Base-by-base conservation (phyloP, 1,139 yeast species). In the Candida frijolesensis region DNA sequence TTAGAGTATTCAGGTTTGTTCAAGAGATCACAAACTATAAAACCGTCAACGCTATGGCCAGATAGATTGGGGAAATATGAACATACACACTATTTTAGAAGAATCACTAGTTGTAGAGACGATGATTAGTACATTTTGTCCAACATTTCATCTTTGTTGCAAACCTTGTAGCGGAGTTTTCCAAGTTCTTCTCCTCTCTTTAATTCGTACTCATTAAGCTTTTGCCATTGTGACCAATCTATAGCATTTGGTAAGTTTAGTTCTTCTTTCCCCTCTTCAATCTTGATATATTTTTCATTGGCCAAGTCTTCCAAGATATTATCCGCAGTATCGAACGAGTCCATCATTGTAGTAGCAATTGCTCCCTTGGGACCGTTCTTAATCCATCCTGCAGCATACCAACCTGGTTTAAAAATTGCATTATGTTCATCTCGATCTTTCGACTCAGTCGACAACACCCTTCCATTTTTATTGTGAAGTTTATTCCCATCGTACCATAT, bases 351-450 rank as follows among this genome's bases (percentile, higher is more conserved):
- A 14, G 88, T 80, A 12, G 96, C 96, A 56, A 94, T 94, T 5
- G 91, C 96, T 0, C 99, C 99, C 35, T 82, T 79, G 8, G 97
- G 90, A 0, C 97, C 96, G 50, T 80, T 85, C 53, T 87, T 84
- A 49, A 92, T 87, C 99, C 99, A 94, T 0, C 99, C 99, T 4
- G 94, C 76, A 1, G 89, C 84, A 60, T 91, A 94, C 57, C 89
- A 71, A 0, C 92, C 89, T 0, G 76, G 72, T 22, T 57, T 63
- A 47, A 53, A 67, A 18, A 63, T 54, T 2, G 62, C 56, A 39
- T 59, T 58, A 30, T 56, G 63, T n/a, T 58, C 63, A 15, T 56
- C 58, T 32, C 58, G 60, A 1, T 64, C 57, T n/a, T 61, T 52
- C 1, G 66, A 66, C 2, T 62, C 56, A 0, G 53, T 51, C 14